Evolutionary conservation across 176 grass and related monocot genomes (phyloP).

Genomic region (Cocos nucifera): DNA sequence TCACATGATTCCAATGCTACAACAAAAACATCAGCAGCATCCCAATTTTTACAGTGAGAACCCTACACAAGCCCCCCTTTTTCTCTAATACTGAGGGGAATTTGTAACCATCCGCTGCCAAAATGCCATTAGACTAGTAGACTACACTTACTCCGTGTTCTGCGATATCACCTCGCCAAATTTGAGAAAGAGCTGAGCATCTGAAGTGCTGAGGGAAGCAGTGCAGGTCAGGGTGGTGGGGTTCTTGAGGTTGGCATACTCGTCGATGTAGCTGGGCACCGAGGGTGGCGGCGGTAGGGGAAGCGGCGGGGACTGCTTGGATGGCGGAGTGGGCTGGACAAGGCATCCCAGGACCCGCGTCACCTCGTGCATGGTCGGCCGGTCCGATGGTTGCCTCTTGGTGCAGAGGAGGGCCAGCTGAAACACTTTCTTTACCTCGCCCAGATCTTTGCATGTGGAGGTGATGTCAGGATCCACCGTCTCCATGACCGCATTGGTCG

Average conservation of each 20-base stretch:
- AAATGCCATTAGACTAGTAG: conserved; percentile 10
- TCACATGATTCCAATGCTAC: conserved; percentile 24
- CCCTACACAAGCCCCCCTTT: neutral
- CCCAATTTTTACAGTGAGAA: conserved; percentile 42
- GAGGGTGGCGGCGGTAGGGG: conserved; percentile 7
- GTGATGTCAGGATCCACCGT: conserved; percentile 57
- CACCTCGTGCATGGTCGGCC: conserved; percentile 91
- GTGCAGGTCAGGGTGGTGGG: conserved; percentile 22
- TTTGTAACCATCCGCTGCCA: neutral
- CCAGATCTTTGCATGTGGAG: conserved; percentile 59
- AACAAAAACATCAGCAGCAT: conserved; percentile 1
- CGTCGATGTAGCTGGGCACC: conserved; percentile 46
- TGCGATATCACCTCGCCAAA: conserved; percentile 88
- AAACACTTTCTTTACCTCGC: conserved; percentile 74
- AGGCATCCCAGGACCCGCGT: conserved; percentile 55
- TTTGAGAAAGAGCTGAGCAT: conserved; percentile 83
- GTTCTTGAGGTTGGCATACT: conserved; percentile 56
- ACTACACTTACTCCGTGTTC: conserved; percentile 35
- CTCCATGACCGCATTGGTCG: conserved; percentile 83
- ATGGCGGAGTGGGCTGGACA: conserved; percentile 20
- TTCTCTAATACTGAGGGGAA: neutral
- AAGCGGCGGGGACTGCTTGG: conserved; percentile 27
- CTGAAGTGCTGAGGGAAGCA: conserved; percentile 51
- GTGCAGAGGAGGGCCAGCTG: conserved; percentile 85
- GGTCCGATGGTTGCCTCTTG: conserved; percentile 63